These are phyloP conservation scores for Corynespora cassiicola DNA, from an alignment of 2,329 filamentous ascomycete species.

Conservation along the genomic window DNA sequence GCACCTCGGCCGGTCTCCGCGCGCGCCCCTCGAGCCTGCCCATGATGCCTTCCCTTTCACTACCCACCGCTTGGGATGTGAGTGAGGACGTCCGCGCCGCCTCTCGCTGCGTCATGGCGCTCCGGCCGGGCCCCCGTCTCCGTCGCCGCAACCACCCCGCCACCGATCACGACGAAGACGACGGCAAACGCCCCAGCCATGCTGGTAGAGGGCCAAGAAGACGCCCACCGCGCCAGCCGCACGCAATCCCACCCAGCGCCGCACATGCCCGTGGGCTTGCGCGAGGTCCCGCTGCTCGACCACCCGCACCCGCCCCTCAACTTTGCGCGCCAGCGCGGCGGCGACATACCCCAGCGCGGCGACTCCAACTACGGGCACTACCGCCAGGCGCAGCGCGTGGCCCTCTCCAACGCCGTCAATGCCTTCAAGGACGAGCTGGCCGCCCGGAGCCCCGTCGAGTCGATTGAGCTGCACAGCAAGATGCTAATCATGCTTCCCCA, in stretches of 20 bases:
- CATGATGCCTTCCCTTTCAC: background rate
- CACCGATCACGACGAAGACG: constrained; percentile 9
- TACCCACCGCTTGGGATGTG: too few relatives aligned
- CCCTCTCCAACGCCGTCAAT: constrained; percentile 32
- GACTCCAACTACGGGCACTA: constrained; percentile 35
- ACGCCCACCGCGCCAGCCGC: constrained; percentile 6
- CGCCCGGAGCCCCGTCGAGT: constrained; percentile 23
- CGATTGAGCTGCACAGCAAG: constrained; percentile 30
- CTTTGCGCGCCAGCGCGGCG: constrained; percentile 36
- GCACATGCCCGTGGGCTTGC: constrained; percentile 21
- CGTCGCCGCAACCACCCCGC: constrained; percentile 7
- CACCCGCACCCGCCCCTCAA: constrained; percentile 32
- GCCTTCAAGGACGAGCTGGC: constrained; percentile 30
- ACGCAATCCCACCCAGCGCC: constrained; percentile 5
- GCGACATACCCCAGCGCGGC: constrained; percentile 25
- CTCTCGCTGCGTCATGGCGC: constrained; percentile 12
- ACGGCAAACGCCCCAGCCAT: constrained; percentile 13
- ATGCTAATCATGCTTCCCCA: constrained; percentile 41
- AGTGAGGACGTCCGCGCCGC: background rate
- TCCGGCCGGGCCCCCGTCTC: background rate
- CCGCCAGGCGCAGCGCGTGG: constrained; percentile 25
- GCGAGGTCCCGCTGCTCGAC: constrained; percentile 30
- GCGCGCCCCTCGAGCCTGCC: background rate
- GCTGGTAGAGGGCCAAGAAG: constrained; percentile 13
- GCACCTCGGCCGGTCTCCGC: constrained; percentile 14